These are phyloP conservation scores for Amanita thiersii DNA, from an alignment of 768 basidiomycete genomes.

Conservation along the genomic window DNA sequence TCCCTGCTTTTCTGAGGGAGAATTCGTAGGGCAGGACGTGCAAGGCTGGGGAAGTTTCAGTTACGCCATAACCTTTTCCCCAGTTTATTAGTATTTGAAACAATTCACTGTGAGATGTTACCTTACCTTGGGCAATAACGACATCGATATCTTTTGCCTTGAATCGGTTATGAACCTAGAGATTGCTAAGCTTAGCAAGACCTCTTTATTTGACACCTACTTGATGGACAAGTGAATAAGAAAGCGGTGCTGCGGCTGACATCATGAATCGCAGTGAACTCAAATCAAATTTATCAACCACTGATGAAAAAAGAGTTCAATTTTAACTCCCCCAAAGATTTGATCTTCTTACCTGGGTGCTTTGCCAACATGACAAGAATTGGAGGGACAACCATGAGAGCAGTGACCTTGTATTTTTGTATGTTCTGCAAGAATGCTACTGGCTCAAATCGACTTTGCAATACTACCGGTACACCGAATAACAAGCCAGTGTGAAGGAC, in stretches of 20 bases:
- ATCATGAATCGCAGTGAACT: conserved; percentile 37
- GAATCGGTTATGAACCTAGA: conserved; percentile 12
- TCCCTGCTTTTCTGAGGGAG: conserved; percentile 33
- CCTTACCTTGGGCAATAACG: conserved; percentile 15
- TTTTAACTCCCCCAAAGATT: too few relatives aligned
- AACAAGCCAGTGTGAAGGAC: background rate
- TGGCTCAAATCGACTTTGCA: conserved; percentile 41
- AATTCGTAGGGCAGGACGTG: conserved; percentile 34
- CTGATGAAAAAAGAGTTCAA: conserved; percentile 19
- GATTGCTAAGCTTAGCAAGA: too few relatives aligned
- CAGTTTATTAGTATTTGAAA: background rate
- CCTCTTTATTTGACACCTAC: too few relatives aligned
- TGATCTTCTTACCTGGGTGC: conserved; percentile 44
- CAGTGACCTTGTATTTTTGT: too few relatives aligned
- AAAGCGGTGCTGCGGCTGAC: conserved; percentile 63
- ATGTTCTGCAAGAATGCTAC: conserved; percentile 55
- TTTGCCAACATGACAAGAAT: conserved; percentile 51
- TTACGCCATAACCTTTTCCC: conserved; percentile 45
- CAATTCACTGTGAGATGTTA: background rate
- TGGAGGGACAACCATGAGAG: conserved; percentile 50
- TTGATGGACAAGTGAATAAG: conserved; percentile 35
- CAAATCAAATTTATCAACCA: conserved; percentile 43
- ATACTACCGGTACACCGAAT: background rate
- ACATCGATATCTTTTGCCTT: conserved; percentile 9
- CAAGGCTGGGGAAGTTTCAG: conserved; percentile 53